These are phyloP conservation scores for Golubevia sp. DNA, from an alignment of 1,284 basidiomycete genomes.

Conservation along the genomic window DNA sequence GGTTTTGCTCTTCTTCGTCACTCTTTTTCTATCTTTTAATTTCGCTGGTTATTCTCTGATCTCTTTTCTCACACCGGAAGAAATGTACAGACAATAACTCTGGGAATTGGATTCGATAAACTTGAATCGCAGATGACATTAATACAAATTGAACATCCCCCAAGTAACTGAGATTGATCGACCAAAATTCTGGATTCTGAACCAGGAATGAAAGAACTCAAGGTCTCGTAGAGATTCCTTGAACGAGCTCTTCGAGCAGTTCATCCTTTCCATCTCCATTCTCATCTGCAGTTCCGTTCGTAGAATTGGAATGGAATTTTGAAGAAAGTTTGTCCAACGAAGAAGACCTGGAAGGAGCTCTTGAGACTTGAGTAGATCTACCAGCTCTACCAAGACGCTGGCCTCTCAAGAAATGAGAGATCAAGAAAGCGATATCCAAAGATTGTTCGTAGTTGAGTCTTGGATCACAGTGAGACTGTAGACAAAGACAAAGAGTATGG, in stretches of 20 bases:
- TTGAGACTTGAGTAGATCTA: not conserved
- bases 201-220: not conserved
- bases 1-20: not conserved
- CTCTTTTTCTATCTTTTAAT: not conserved
- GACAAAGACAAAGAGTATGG: not conserved
- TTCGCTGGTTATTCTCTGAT: not conserved
- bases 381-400: conserved; percentile 22
- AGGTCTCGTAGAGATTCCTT: not conserved
- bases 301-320: not conserved
- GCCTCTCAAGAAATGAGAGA: conserved; percentile 43
- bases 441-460: conserved; percentile 68
- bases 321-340: not conserved
- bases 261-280: not conserved
- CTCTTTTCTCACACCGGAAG: not conserved
- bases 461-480: conserved; percentile 55
- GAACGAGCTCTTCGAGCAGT: not conserved
- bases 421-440: conserved; percentile 59
- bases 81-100: too few species aligned
- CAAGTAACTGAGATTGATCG: too few species aligned
- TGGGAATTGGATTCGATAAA: too few species aligned
- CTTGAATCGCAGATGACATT: too few species aligned
- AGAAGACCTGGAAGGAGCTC: too few species aligned
- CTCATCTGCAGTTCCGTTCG: not conserved
- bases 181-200: too few species aligned
- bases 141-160: too few species aligned